Conservation (phyloP, 2,329 filamentous ascomycete genomes). For the Paraphaeosphaeria minitans region DNA sequence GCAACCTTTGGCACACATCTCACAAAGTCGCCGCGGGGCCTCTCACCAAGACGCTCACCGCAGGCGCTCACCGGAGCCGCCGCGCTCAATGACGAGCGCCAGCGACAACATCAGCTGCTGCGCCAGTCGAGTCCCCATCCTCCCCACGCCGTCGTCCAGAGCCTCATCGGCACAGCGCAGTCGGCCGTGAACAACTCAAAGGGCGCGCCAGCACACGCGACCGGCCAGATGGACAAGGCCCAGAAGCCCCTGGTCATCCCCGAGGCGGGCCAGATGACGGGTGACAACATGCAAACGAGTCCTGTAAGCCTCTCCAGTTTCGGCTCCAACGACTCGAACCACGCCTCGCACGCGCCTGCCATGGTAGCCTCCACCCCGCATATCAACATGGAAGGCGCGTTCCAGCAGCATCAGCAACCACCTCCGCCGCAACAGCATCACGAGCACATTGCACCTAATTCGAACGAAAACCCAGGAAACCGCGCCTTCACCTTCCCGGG, state of each 20-base stretch:
- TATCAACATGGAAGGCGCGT: slow-evolving; percentile 47
- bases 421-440: slow-evolving; percentile 26
- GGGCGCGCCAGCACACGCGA: slow-evolving; percentile 53
- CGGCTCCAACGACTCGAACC: slow-evolving; percentile 56
- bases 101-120: slow-evolving; percentile 47
- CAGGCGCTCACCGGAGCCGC: slow-evolving; percentile 54
- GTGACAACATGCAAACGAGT: slow-evolving; percentile 57
- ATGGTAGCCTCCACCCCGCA: slow-evolving; percentile 57
- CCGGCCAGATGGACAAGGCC: slow-evolving; percentile 55
- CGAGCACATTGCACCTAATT: slow-evolving; percentile 43
- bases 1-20: slow-evolving; percentile 46
- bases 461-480: slow-evolving; percentile 48
- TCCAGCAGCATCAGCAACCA: slow-evolving; percentile 46
- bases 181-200: slow-evolving; percentile 50
- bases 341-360: slow-evolving; percentile 55
- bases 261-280: slow-evolving; percentile 45
- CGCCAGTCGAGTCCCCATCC: slow-evolving; percentile 57
- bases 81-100: slow-evolving; percentile 55
- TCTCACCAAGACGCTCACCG: slow-evolving; percentile 49
- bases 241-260: slow-evolving; percentile 57
- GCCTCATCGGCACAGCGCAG: slow-evolving; percentile 48
- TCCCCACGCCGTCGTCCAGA: slow-evolving; percentile 50
- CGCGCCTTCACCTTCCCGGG: slow-evolving; percentile 70
- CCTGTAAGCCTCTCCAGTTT: slow-evolving; percentile 61
- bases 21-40: slow-evolving; percentile 50